These are phyloP conservation scores for Clonostachys sp. DNA, from an alignment of 2,329 filamentous ascomycete genomes.

Conservation along the genomic window DNA sequence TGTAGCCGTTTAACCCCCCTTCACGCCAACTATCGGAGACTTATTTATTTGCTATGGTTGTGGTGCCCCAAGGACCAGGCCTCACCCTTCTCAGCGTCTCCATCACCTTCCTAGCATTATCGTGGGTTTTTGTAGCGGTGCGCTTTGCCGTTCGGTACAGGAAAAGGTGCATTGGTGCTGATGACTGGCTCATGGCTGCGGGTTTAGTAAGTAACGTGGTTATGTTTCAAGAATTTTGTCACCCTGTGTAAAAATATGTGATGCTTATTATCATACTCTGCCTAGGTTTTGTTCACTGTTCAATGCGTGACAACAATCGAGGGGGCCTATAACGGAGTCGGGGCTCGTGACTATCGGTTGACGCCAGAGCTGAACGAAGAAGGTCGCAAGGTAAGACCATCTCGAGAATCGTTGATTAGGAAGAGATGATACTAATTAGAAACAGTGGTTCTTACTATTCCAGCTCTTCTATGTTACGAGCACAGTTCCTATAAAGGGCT, in stretches of 20 bases:
- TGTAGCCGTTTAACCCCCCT: too few relatives aligned
- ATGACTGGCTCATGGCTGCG: conserved; percentile 12
- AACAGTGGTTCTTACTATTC: conserved; percentile 9
- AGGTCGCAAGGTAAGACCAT: too few relatives aligned
- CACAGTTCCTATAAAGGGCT: conserved; percentile 15
- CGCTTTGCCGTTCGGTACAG: background rate
- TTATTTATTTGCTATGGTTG: too few relatives aligned
- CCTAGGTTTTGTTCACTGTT: conserved; percentile 9
- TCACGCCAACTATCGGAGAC: too few relatives aligned
- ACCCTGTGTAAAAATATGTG: too few relatives aligned
- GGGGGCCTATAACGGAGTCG: too few relatives aligned
- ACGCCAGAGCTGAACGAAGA: too few relatives aligned
- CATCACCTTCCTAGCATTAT: too few relatives aligned
- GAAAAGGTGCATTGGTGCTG: conserved; percentile 9
- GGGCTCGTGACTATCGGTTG: too few relatives aligned
- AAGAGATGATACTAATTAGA: conserved; percentile 4
- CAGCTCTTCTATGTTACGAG: conserved; percentile 11
- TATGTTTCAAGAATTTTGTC: background rate
- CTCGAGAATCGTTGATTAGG: background rate
- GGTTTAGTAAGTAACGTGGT: conserved; percentile 10
- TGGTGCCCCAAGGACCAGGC: too few relatives aligned
- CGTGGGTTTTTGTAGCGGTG: too few relatives aligned
- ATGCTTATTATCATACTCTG: conserved; percentile 10
- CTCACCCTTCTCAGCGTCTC: too few relatives aligned
- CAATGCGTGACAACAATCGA: background rate